Base-by-base conservation (phyloP, 2,329 filamentous ascomycete species). In the Aspergillus ibericus region DNA sequence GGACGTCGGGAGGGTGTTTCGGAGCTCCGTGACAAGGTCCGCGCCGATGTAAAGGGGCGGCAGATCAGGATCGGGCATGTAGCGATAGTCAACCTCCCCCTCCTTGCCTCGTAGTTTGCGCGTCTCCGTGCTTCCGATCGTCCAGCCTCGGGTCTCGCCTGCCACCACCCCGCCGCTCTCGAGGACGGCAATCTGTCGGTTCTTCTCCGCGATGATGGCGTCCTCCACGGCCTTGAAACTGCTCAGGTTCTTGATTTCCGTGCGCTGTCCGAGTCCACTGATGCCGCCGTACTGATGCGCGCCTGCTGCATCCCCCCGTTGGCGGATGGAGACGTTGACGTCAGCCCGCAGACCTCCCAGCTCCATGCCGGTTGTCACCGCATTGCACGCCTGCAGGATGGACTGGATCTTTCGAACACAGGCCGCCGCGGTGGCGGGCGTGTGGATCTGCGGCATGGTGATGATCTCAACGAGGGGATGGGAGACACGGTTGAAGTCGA, bases 61-160 rank as follows among this genome's bases (percentile, higher is more conserved):
- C 13, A 99, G 82, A 71, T 99, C 95, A 5, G 95, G 91, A 72
- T 99, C 95, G 0, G 95, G 93, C 93, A 99, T 98, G 72, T 99
- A 99, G 42, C 95, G 84, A 75, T 99, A 99, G 75, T 99, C 95
- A 5, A 98, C 92, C 71, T 96, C 93, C 49, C 95, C 95, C 74
- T 98, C 95, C 74, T 99, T 99, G 25, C 92, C 92, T 68, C 95
- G 85, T 44, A 99, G 79, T 40, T 89, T 84, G 59, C 86, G 87
- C 3, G 95, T 98, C 72, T 92, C 88, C 4, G 86, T 92, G 62
- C 87, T 88, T 2, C 92, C 92, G 22, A 96, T 83, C 1, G 91
- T 90, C 92, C 93, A 99, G 5, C 95, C 93, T 58, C 95, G 85
- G 7, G 95, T 99, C 78, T 99, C 95, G 46, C 93, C 91, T 64